phyloP scores from a whole-genome alignment of 1,284 basidiomycete species.

The Amylostereum chailletii region DNA sequence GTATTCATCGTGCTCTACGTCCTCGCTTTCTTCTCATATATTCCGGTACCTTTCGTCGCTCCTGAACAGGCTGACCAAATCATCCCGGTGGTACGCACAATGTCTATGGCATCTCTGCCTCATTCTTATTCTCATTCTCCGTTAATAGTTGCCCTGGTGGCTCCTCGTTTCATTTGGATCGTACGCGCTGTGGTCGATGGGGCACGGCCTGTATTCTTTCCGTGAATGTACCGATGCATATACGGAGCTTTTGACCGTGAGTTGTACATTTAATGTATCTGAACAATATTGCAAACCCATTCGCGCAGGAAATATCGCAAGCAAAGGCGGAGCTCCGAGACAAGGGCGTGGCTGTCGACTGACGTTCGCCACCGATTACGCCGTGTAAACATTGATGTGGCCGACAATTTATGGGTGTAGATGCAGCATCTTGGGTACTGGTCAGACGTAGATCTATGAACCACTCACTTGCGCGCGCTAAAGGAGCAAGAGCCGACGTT shows the following conservation, averaged over 20 bases:
- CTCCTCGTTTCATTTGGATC: slow-evolving; percentile 40
- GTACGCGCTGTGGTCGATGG: slow-evolving; percentile 39
- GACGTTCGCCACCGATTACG: slow-evolving; percentile 1
- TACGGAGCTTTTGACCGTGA: slow-evolving; percentile 33
- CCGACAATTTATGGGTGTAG: neutral
- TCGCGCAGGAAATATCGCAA: slow-evolving; percentile 31
- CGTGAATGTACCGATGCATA: slow-evolving; percentile 46
- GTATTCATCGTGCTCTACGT: slow-evolving; percentile 29
- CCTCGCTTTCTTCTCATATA: slow-evolving; percentile 27
- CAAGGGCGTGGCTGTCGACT: slow-evolving; percentile 43
- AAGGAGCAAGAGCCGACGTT: neutral
- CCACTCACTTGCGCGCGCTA: slow-evolving; percentile 12
- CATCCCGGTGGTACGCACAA: slow-evolving; percentile 32
- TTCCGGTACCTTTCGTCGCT: slow-evolving; percentile 33
- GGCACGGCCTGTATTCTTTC: slow-evolving; percentile 38
- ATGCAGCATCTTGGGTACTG: neutral
- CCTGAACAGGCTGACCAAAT: slow-evolving; percentile 25
- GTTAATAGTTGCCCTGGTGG: slow-evolving; percentile 40
- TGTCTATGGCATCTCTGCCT: neutral
- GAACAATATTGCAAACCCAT: neutral
- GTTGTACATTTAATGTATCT: slow-evolving; percentile 7
- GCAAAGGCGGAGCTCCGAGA: slow-evolving; percentile 41
- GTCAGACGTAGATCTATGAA: neutral
- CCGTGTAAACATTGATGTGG: neutral
- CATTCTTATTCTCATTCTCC: neutral